These are phyloP conservation scores for Fusarium udum DNA, from an alignment of 2,329 filamentous ascomycete genomes.

Conservation along the genomic window DNA sequence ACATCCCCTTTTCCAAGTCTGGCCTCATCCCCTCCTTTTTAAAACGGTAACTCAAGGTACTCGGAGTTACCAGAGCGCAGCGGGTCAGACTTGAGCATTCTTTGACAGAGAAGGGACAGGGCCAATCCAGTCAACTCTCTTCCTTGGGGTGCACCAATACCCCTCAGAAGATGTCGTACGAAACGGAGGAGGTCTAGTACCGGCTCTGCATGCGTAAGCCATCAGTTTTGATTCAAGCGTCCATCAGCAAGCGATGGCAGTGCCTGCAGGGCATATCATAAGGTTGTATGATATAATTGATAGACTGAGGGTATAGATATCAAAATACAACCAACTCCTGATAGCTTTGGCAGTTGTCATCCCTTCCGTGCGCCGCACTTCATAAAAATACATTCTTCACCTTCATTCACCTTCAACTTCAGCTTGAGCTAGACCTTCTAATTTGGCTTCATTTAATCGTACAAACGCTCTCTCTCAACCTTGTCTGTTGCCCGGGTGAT, in stretches of 20 bases:
- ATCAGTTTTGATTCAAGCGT: neutral
- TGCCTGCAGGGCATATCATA: neutral
- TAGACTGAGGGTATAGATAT: neutral
- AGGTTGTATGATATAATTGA: neutral
- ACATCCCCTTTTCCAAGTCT: neutral
- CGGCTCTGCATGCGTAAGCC: neutral
- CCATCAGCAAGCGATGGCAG: neutral
- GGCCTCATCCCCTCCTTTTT: neutral
- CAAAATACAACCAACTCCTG: neutral
- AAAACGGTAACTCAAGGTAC: neutral
- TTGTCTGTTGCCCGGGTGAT: neutral
- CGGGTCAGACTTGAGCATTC: constrained; percentile 6
- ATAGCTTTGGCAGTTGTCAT: neutral
- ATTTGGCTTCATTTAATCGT: neutral
- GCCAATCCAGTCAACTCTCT: neutral
- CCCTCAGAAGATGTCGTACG: neutral
- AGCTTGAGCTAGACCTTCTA: constrained; percentile 29
- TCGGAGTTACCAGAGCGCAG: constrained; percentile 6
- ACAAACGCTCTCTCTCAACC: neutral
- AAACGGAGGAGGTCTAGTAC: neutral
- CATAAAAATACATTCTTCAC: neutral
- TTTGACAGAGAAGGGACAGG: neutral
- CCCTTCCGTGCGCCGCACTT: neutral
- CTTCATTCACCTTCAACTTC: constrained; percentile 1
- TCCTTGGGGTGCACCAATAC: neutral